Percentiles rank a stretch among this genome's conserved stretches.
phyloP scores from a whole-genome alignment of 1,284 basidiomycete genomes.

The Calocybe gambosa region DNA sequence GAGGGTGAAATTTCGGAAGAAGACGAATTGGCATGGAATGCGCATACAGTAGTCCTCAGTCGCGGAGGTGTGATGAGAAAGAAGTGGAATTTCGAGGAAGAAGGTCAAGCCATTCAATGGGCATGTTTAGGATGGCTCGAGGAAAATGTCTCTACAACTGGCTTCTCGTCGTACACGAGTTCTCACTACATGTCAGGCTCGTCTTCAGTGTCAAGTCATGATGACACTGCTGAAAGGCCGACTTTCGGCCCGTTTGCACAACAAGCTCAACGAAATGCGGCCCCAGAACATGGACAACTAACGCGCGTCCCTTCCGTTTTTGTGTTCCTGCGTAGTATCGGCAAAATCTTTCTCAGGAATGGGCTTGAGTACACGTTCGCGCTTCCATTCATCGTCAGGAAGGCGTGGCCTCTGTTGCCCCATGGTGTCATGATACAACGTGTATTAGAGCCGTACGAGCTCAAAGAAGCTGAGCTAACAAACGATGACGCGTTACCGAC shows the following conservation, averaged over 20 bases:
- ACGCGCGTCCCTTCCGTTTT: constrained; percentile 56
- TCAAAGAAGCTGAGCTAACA: constrained; percentile 58
- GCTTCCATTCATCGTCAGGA: constrained; percentile 76
- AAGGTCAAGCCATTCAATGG: constrained; percentile 67
- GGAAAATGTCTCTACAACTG: constrained; percentile 31
- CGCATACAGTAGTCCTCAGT: constrained; percentile 60
- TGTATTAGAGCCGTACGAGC: constrained; percentile 58
- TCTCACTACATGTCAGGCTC: constrained; percentile 30
- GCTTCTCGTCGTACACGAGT: constrained; percentile 29
- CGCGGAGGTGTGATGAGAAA: constrained; percentile 65
- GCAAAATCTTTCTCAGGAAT: constrained; percentile 67
- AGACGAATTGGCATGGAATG: constrained; percentile 68
- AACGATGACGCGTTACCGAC: constrained; percentile 65
- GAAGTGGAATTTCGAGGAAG: constrained; percentile 69
- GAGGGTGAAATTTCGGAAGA: constrained; percentile 33
- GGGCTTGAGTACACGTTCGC: constrained; percentile 75
- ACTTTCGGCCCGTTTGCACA: constrained; percentile 61
- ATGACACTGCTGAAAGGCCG: constrained; percentile 27
- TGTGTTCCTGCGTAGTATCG: constrained; percentile 72
- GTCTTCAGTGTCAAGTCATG: constrained; percentile 20
- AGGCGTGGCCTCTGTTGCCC: constrained; percentile 72
- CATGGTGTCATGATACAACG: constrained; percentile 77
- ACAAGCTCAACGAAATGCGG: constrained; percentile 30
- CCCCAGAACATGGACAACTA: constrained; percentile 24
- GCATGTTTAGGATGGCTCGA: constrained; percentile 73